Conservation (phyloP, 129 eudicot species). For the Pseudognaphalium luteoalbum region DNA sequence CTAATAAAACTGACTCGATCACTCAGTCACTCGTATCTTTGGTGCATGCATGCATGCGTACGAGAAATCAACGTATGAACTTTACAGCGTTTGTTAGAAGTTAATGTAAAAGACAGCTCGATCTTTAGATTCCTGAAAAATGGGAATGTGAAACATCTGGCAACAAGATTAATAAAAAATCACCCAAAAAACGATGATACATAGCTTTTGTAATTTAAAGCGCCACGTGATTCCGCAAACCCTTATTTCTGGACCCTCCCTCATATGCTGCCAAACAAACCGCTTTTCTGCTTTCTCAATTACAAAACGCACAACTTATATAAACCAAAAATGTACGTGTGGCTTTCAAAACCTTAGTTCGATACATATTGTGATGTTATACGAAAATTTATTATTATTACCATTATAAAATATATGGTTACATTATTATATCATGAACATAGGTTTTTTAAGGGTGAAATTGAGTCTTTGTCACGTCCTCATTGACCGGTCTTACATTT, state of each 20-base stretch:
- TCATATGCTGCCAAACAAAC: constrained; percentile 18
- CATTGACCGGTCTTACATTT: too few relatives aligned
- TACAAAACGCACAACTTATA: not conserved
- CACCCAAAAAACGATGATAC: not conserved
- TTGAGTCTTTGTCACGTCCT: too few relatives aligned
- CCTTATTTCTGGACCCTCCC: not conserved
- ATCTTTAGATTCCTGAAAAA: not conserved
- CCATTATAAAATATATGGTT: too few relatives aligned
- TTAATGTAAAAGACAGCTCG: too few relatives aligned
- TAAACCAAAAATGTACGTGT: not conserved
- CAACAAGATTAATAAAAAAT: not conserved
- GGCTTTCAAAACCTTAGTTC: not conserved
- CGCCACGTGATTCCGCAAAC: constrained; percentile 4
- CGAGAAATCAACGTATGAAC: not conserved
- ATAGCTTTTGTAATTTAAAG: constrained; percentile 1
- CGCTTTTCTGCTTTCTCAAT: not conserved
- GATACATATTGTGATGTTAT: too few relatives aligned
- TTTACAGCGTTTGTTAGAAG: not conserved
- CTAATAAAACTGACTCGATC: too few relatives aligned
- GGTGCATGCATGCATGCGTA: too few relatives aligned
- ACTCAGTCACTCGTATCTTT: too few relatives aligned
- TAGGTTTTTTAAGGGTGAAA: too few relatives aligned
- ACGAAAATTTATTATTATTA: too few relatives aligned
- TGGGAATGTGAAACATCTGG: constrained; percentile 6
- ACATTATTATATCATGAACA: too few relatives aligned